Conservation (phyloP, 2,329 filamentous ascomycete genomes). For the Fusarium acutatum region DNA sequence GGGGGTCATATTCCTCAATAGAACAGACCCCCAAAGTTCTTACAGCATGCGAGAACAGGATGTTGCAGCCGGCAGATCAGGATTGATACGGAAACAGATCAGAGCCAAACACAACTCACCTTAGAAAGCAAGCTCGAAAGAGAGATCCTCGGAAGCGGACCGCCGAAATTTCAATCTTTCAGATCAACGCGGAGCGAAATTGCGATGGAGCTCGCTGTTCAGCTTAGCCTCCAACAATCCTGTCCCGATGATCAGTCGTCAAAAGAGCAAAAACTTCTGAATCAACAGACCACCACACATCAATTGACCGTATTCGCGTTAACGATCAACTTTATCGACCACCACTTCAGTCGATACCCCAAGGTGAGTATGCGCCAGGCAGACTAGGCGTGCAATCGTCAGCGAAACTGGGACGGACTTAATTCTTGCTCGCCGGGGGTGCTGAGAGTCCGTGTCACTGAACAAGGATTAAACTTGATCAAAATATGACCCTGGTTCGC, state of each 20-base stretch:
- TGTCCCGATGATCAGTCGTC: slow-evolving; percentile 22
- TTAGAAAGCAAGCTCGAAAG: slow-evolving; percentile 10
- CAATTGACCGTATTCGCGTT: slow-evolving; percentile 23
- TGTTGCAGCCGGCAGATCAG: neutral
- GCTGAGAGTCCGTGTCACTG: slow-evolving; percentile 28
- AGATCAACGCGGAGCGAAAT: slow-evolving; percentile 33
- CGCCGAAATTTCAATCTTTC: slow-evolving; percentile 21
- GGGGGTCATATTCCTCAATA: slow-evolving; percentile 12
- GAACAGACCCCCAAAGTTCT: neutral
- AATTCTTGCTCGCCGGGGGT: slow-evolving; percentile 23
- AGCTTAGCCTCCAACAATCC: slow-evolving; percentile 19
- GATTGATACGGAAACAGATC: neutral
- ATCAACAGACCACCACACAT: slow-evolving; percentile 14
- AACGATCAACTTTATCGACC: slow-evolving; percentile 35
- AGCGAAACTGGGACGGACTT: slow-evolving; percentile 26
- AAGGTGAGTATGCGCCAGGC: slow-evolving; percentile 22
- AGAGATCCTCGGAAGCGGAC: slow-evolving; percentile 15
- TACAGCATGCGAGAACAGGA: neutral
- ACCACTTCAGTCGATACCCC: slow-evolving; percentile 31
- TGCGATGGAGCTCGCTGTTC: slow-evolving; percentile 31
- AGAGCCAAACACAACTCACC: slow-evolving; percentile 25
- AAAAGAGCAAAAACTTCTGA: neutral
- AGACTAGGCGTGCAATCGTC: slow-evolving; percentile 22
- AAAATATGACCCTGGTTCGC: slow-evolving; percentile 18
- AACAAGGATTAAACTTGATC: slow-evolving; percentile 35